phyloP scores from a whole-genome alignment of 2,329 filamentous ascomycete genomes.

The Aspergillus floridensis region DNA sequence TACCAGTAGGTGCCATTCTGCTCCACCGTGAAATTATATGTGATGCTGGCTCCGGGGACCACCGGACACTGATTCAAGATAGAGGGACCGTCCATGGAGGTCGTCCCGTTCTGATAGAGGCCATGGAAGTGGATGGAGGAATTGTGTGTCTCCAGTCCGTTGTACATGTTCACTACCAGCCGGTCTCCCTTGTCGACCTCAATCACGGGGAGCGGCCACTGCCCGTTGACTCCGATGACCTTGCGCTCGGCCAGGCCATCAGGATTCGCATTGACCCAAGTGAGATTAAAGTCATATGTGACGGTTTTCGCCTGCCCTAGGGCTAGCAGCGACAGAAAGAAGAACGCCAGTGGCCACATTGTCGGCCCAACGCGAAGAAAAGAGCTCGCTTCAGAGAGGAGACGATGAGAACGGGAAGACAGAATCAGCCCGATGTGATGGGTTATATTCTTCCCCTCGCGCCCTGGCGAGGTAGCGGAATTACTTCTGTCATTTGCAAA shows the following conservation, averaged over 20 bases:
- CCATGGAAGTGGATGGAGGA: slow-evolving; percentile 75
- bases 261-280: slow-evolving; percentile 55
- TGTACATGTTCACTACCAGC: slow-evolving; percentile 66
- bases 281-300: slow-evolving; percentile 50
- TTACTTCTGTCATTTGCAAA: no score
- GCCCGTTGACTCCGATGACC: slow-evolving; percentile 69
- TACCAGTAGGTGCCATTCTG: slow-evolving; percentile 61
- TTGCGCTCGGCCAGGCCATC: slow-evolving; percentile 50
- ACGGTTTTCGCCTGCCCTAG: no score
- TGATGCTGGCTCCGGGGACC: slow-evolving; percentile 59
- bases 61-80: slow-evolving; percentile 68
- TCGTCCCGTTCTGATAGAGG: slow-evolving; percentile 74
- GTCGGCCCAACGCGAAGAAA: no score
- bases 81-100: slow-evolving; percentile 68
- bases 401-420: no score
- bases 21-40: slow-evolving; percentile 62
- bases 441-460: no score
- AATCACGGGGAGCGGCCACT: slow-evolving; percentile 71
- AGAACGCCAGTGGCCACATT: no score
- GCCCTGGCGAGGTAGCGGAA: no score
- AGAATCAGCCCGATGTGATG: no score
- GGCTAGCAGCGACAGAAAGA: no score
- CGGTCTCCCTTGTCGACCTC: slow-evolving; percentile 73
- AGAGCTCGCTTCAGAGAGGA: no score
- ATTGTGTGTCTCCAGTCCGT: slow-evolving; percentile 61